These are phyloP conservation scores for Sclerotinia subarctica DNA, from an alignment of 2,329 filamentous ascomycete species.

Conservation along the genomic window DNA sequence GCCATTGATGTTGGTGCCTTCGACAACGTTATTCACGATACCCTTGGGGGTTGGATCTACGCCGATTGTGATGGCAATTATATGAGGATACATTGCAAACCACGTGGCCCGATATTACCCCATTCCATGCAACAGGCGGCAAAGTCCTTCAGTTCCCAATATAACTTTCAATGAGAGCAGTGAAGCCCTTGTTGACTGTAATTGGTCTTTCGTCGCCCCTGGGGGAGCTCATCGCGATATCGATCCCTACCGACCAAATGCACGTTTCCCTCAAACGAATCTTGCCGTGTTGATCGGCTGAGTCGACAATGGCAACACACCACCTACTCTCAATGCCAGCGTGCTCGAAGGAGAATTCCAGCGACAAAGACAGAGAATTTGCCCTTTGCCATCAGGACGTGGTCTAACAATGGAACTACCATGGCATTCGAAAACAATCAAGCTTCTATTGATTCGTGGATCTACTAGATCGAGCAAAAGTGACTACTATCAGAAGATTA, in stretches of 20 bases:
- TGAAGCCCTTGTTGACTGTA: conserved; percentile 50
- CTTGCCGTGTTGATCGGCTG: conserved; percentile 71
- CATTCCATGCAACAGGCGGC: conserved; percentile 49
- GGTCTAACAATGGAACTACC: conserved; percentile 30
- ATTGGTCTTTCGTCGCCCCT: conserved; percentile 52
- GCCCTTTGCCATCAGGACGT: conserved; percentile 43
- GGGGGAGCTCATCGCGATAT: conserved; percentile 50
- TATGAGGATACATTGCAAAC: conserved; percentile 54
- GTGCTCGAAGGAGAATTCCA: conserved; percentile 34
- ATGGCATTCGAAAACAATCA: conserved; percentile 36
- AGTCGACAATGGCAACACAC: conserved; percentile 54
- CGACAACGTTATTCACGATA: conserved; percentile 53
- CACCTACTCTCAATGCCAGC: conserved; percentile 41
- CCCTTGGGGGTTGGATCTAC: conserved; percentile 53
- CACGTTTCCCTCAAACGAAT: conserved; percentile 49
- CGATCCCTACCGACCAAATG: conserved; percentile 44
- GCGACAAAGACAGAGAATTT: conserved; percentile 41
- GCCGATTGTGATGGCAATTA: conserved; percentile 46
- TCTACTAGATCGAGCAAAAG: conserved; percentile 26
- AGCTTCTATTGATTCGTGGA: conserved; percentile 35
- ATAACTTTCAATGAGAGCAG: conserved; percentile 42
- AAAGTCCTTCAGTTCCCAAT: conserved; percentile 54
- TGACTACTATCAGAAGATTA: background rate
- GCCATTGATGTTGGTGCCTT: conserved; percentile 43
- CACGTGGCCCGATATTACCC: conserved; percentile 50